Evolutionary conservation across 345 rosid species (phyloP).

Genomic region (Populus simonii): DNA sequence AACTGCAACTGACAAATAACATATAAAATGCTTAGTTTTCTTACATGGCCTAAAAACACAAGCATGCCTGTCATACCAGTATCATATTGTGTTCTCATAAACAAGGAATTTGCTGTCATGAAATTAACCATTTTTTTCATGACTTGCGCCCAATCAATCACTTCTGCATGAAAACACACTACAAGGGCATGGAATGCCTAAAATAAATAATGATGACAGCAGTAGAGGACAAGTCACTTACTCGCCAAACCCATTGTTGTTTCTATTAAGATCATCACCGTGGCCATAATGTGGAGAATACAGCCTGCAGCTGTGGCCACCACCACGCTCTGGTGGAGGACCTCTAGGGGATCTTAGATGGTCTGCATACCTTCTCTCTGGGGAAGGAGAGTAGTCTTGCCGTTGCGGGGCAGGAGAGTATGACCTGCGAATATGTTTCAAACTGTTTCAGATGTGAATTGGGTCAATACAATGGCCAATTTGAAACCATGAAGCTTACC

Average conservation of each 20-base stretch:
- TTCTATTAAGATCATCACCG: conserved; percentile 30
- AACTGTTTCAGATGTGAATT: neutral
- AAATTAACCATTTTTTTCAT: neutral
- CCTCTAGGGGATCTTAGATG: conserved; percentile 69
- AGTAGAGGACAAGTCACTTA: conserved; percentile 31
- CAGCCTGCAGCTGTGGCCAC: conserved; percentile 43
- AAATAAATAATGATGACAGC: neutral
- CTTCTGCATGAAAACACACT: neutral
- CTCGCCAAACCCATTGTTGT: conserved; percentile 51
- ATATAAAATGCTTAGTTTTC: neutral
- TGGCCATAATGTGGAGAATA: conserved; percentile 62
- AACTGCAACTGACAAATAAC: neutral
- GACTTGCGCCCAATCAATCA: neutral
- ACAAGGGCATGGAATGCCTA: neutral
- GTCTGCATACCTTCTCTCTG: conserved; percentile 60
- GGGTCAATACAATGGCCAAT: neutral
- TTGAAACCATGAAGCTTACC: conserved; percentile 39
- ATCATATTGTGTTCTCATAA: neutral
- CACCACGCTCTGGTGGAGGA: conserved; percentile 65
- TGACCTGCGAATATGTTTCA: conserved; percentile 46
- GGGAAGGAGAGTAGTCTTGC: conserved; percentile 65
- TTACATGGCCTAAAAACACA: neutral
- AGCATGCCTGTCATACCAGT: neutral
- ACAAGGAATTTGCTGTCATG: neutral
- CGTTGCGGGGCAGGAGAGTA: conserved; percentile 73